These are phyloP conservation scores for Chaetomium fimeti DNA, from an alignment of 495 filamentous ascomycete genomes.

Conservation along the genomic window DNA sequence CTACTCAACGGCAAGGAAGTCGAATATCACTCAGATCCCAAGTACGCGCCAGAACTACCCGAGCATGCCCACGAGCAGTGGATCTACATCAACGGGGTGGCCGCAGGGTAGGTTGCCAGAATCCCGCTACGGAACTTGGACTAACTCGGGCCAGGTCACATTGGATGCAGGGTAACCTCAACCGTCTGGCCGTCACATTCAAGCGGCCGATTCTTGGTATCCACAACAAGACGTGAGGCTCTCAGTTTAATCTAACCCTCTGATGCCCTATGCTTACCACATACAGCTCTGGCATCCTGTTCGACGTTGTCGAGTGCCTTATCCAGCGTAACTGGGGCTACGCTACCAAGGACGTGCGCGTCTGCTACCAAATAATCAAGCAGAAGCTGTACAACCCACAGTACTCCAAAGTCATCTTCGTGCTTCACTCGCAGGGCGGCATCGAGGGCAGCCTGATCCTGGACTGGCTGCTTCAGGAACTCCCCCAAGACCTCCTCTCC, in stretches of 20 bases:
- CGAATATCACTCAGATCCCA: constrained; percentile 43
- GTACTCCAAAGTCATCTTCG: constrained; percentile 70
- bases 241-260: constrained; percentile 4
- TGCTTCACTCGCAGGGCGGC: constrained; percentile 80
- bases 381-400: constrained; percentile 54
- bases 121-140: neutral
- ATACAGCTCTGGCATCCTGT: constrained; percentile 57
- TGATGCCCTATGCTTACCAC: neutral
- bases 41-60: constrained; percentile 43
- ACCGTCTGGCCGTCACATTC: constrained; percentile 72
- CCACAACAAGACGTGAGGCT: constrained; percentile 68
- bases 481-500: constrained; percentile 62
- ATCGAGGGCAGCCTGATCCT: constrained; percentile 72
- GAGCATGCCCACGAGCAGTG: constrained; percentile 62
- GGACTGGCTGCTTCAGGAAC: constrained; percentile 76
- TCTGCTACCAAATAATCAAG: constrained; percentile 57
- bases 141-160: constrained; percentile 39
- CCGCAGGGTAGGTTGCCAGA: constrained; percentile 50
- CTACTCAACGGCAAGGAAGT: constrained; percentile 50
- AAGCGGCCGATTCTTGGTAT: constrained; percentile 72
- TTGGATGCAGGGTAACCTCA: constrained; percentile 66
- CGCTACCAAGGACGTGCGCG: constrained; percentile 65
- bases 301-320: constrained; percentile 74
- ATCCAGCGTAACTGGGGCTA: constrained; percentile 75
- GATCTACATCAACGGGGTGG: constrained; percentile 73